phyloP scores from a whole-genome alignment of 2,329 filamentous ascomycete genomes.

The Dothidotthia symphoricarpi region DNA sequence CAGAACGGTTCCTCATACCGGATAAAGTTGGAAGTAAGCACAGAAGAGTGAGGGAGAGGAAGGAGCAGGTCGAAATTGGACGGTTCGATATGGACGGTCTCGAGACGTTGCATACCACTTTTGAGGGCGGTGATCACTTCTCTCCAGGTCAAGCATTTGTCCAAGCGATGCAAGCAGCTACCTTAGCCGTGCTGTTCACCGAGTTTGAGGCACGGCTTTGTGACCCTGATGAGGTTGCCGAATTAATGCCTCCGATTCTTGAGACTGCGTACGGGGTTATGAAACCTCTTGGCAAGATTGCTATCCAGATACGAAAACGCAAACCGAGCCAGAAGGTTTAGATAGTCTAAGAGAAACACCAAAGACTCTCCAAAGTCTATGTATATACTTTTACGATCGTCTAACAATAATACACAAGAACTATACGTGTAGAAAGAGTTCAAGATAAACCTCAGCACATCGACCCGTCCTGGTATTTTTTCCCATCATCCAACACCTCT shows the following conservation, averaged over 20 bases:
- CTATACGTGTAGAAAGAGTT: no score
- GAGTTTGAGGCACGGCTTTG: conserved; percentile 31
- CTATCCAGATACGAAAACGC: conserved; percentile 28
- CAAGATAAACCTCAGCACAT: no score
- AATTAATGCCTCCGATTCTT: conserved; percentile 14
- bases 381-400: no score
- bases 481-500: no score
- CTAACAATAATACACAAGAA: no score
- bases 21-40: conserved; percentile 2
- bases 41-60: conserved; percentile 1
- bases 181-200: conserved; percentile 21
- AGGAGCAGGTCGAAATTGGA: conserved; percentile 2
- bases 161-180: conserved; percentile 20
- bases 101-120: conserved; percentile 9
- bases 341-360: no score
- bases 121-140: conserved; percentile 5
- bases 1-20: conserved; percentile 24
- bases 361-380: no score
- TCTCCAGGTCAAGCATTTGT: conserved; percentile 16
- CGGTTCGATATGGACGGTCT: conserved; percentile 18
- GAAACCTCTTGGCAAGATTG: conserved; percentile 19
- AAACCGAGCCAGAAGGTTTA: neutral
- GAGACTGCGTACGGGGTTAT: conserved; percentile 22
- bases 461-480: no score
- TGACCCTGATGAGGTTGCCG: conserved; percentile 20